Conservation (phyloP, 2,329 filamentous ascomycete genomes). For the Botryotinia calthae region DNA sequence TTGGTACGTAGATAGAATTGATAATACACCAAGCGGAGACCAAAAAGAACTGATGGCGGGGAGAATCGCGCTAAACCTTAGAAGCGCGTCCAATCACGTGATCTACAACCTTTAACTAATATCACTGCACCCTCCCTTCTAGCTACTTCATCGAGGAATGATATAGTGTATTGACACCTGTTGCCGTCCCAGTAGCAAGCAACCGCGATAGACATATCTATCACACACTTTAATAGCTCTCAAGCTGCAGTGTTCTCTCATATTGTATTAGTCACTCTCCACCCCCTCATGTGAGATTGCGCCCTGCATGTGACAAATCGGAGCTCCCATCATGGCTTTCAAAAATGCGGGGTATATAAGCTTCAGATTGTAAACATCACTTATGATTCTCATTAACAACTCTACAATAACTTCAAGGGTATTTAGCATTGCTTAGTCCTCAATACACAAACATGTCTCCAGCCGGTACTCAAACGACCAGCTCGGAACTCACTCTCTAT, state of each 20-base stretch:
- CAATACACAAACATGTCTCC: neutral
- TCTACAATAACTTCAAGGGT: neutral
- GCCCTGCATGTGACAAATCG: neutral
- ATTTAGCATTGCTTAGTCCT: neutral
- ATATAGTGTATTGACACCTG: neutral
- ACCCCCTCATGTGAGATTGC: neutral
- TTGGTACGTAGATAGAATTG: neutral
- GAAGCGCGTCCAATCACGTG: neutral
- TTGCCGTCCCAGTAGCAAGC: no score
- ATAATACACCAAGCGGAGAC: neutral
- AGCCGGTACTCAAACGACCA: neutral
- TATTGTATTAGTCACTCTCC: neutral
- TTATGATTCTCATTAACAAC: neutral
- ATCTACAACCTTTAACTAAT: neutral
- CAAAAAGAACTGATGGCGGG: neutral
- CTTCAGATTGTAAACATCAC: neutral
- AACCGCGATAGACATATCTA: neutral
- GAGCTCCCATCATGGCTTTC: neutral
- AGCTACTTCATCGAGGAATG: neutral
- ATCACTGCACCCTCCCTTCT: neutral
- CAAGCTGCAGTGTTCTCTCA: neutral
- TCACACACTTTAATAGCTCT: neutral
- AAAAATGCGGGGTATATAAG: slow-evolving; percentile 3
- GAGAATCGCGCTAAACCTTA: neutral
- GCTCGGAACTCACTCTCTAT: slow-evolving; percentile 50